Base-by-base conservation (phyloP, 2,329 filamentous ascomycete genomes). In the Alternaria metachromatica region DNA sequence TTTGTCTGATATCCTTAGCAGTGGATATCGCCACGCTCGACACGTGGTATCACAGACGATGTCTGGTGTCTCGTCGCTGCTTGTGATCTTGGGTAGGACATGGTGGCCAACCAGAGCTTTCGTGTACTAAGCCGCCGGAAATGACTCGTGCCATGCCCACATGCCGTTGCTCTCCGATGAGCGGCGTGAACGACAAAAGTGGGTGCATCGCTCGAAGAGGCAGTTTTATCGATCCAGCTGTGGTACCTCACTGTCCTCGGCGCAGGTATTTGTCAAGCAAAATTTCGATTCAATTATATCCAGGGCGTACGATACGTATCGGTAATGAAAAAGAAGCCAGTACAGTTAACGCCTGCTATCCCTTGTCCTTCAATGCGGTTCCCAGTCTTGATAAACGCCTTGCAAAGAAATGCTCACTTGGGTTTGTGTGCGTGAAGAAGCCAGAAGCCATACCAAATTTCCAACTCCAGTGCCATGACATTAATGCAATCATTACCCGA, bases 401-500 rank as follows among this genome's bases (percentile, higher is more conserved):
- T 65, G 60, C 63, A 63, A 56, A 46, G 46, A 54, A 63, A 57
- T 62, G 53, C 55, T 62, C 55, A 53, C 59, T 11, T 33, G 11
- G 37, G 60, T 23, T 50, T 45, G 57, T 63, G 53, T 55, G 46
- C 25, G 28, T 54, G 30, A 57, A 37, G 13, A 30, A 50, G 46
- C 11, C 26, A 60, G 28, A 25, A 33, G 33, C 51, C 60, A n/a
- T 41, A 20, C n/a, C 21, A n/a, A 26, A 48, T 12, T 13, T 25
- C 44, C 30, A 59, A 60, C 61, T 64, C 64, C 64, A 26, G 25
- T 61, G 45, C 64, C 61, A 56, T 63, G 58, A 51, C 61, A 56
- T 63, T 55, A 55, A 66, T 64, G 64, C 64, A 58, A 45, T 66
- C 57, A 61, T 63, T 64, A 57, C 53, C 56, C 53, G n/a, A 59